Evolutionary conservation across 306 rosid genomes (phyloP), one percentile per base, ranked within the genome.

Genomic region (Ochetophila trinervis): DNA sequence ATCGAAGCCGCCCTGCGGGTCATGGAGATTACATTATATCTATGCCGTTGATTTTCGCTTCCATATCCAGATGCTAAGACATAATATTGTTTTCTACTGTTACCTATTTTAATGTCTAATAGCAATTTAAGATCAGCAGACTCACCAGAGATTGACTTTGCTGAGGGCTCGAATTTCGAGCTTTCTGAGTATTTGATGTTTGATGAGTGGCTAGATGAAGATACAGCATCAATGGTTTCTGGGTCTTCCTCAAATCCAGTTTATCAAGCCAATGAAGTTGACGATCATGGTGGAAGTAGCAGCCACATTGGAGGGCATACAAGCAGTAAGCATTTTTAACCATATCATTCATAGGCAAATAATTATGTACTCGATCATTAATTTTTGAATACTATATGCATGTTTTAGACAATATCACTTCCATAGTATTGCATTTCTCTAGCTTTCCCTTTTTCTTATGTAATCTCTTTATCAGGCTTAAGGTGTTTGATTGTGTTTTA

Each of bases 151-250:
- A 56, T 60, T 10, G 84, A 80, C 55, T 63, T 69, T 55, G 47
- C 57, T 47, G 57, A 62, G 54, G 80, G 69, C 17, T 62, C 82
- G 34, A 54, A 51, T 56, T 65, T 83, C 53, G 87, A 88, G 27
- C 30, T 79, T 45, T 67, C 87, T 0, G 91, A 83, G 44, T 80
- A 63, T 73, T 78, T 85, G 74, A 71, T 75, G 69, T 62, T 89
- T 0, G 83, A 80, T 6, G 82, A 79, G 30, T 83, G 84, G 87
- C 71, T 70, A 2, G 73, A 72, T 9, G 84, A 77, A 44, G 82
- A 75, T 53, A 60, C 54, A 0, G 30, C 65, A 0, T 53, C 81
- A 45, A 36, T 73, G 53, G 58, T n/a, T 72, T 63, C 78, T 0
- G 85, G 32, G 55, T 57, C 85, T 56, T 27, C 22, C 24, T 50